Evolutionary conservation across 306 rosid species (phyloP).

Genomic region (apple (Malus domestica)): ASM211411v1 NC_041803.1:51817001-51817500

Average conservation of each 20-base stretch:
- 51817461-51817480: background rate
- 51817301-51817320: background rate
- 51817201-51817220: background rate
- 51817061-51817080: too few species aligned
- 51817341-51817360: too few species aligned
- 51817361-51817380: too few species aligned
- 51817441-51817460: background rate
- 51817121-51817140: too few species aligned
- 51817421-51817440: background rate
- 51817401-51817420: background rate
- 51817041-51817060: too few species aligned
- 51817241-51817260: background rate
- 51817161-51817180: background rate
- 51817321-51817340: too few species aligned
- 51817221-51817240: background rate
- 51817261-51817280: background rate
- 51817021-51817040: too few species aligned
- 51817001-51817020: too few species aligned
- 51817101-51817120: too few species aligned
- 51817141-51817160: too few species aligned
- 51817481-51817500: slow-evolving; percentile 10
- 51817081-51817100: background rate
- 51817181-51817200: background rate
- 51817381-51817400: too few species aligned
- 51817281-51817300: background rate